A percentile compares a stretch with the other conserved stretches of the same genome.
Evolutionary conservation across 441 rosid genomes (phyloP).

Genomic region (Populus hybrid): DNA sequence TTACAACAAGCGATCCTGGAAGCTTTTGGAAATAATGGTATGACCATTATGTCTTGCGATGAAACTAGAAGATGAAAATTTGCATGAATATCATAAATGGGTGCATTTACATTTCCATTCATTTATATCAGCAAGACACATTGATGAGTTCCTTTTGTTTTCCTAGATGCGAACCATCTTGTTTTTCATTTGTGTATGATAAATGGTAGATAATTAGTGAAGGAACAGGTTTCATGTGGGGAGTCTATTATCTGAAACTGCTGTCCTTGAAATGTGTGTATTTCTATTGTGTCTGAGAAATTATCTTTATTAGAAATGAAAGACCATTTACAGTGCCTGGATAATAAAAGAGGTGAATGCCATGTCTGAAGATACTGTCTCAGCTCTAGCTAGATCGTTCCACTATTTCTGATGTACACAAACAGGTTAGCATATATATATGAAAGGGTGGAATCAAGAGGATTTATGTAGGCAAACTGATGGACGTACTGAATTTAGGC

Average conservation of each 20-base stretch:
- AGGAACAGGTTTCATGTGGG: not conserved
- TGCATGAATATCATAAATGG: not conserved
- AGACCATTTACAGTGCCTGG: not conserved
- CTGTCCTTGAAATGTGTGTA: not conserved
- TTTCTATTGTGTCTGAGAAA: not conserved
- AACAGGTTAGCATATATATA: not conserved
- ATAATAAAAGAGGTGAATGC: not conserved
- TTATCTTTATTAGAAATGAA: not conserved
- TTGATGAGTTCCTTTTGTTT: not conserved
- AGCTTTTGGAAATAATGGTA: constrained; percentile 71
- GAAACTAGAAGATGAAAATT: not conserved
- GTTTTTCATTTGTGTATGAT: not conserved
- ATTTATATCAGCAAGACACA: not conserved
- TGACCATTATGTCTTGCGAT: constrained; percentile 6
- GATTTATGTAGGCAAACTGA: not conserved
- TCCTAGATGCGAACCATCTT: not conserved
- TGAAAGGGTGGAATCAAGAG: not conserved
- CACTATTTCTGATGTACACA: not conserved
- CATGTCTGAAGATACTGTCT: not conserved
- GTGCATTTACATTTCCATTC: not conserved
- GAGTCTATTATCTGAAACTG: not conserved
- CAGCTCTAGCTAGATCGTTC: not conserved
- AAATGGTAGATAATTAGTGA: not conserved
- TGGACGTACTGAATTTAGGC: not conserved
- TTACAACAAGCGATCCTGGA: constrained; percentile 72